Base-by-base conservation (phyloP, 768 basidiomycete species). In the Auricularia sp. region DNA sequence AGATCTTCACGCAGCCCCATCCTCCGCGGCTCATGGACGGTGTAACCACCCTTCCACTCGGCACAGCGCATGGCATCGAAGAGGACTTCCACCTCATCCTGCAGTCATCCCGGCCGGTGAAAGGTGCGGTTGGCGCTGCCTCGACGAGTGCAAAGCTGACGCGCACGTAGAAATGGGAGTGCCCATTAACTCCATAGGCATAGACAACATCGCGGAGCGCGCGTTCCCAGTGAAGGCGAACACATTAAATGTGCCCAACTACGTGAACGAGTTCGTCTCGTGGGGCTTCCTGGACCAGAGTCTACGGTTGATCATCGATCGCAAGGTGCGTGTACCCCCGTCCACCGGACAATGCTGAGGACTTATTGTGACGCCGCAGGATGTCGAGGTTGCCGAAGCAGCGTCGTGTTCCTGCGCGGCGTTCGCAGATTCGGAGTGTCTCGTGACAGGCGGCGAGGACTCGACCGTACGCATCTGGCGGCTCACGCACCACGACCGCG, bases 401-500 rank as follows among this genome's bases (percentile, higher is more conserved):
- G 82, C 85, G 1, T 83, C 78, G 58, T 87, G 87, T 65, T 85
- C 81, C 11, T 91, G 90, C 64, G 92, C 90, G 1, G 79, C 80
- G 2, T 94, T 95, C 70, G 87, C 91, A 1, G 90, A 94, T 72
- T 75, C 81, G 6, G 81, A 80, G 24, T 85, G 83, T 44, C 79
- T 97, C 14, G 84, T 91, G 16, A 94, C 93, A 1, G 93, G 92
- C 2, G 89, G 87, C 14, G 82, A 82, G 54, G 90, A 92, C 70
- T 85, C 87, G 66, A 88, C 86, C 10, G 85, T 97, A n/a, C 85
- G 91, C 3, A 75, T 94, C 35, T 97, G 94, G 94, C 86, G 80
- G 66, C 68, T 89, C 8, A 74, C 74, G 11, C 81, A 82, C 33
- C 76, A 78, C 37, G 75, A 74, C 54, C 47, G 70, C 34, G 29